Base-by-base conservation (phyloP, 1,284 basidiomycete species). In the Sporisorium sorghi region DNA sequence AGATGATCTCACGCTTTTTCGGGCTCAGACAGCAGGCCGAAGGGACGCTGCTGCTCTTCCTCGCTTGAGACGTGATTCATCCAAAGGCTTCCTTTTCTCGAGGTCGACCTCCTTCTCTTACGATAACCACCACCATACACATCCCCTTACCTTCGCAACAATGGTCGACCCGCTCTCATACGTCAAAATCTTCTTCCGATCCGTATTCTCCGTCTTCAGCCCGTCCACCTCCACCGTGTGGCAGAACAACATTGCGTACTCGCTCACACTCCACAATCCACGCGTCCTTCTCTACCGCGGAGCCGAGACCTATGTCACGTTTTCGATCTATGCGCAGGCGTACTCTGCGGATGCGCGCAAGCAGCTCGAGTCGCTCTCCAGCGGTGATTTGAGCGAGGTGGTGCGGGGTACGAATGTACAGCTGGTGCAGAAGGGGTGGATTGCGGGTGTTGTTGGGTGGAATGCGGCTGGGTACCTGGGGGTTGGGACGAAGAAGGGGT, bases 381-480 rank as follows among this genome's bases (percentile, higher is more conserved):
- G 61, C 2, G 42, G 54, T 14, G 48, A 73, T n/a, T 54, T 61
- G 9, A 15, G 40, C 24, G 44, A 48, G 8, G 43, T 65, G 15
- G 60, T 62, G 24, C 60, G 68, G 52, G 53, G 44, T 2, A 65
- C 74, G 35, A 64, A 74, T 23, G 65, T 80, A 12, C 64, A 67
- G 43, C 62, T 80, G 19, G 71, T 79, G 8, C 73, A 74, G 32
- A 73, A 72, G 51, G 78, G 78, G 5, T 80, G 74, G 74, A 65
- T 76, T 24, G 78, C 78, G 0, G 78, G 78, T 56, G 60, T 66
- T 14, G 61, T 79, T 11, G 77, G 78, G 3, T 80, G 78, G 78
- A 67, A 65, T 11, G 58, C 75, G 6, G 76, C 78, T 1, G 56
- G 64, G 0, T 74, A 63, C 35, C 37, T 80, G 14, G 78, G 78